Conservation (phyloP, 495 filamentous ascomycete species). For the Emericellopsis terricola region DNA sequence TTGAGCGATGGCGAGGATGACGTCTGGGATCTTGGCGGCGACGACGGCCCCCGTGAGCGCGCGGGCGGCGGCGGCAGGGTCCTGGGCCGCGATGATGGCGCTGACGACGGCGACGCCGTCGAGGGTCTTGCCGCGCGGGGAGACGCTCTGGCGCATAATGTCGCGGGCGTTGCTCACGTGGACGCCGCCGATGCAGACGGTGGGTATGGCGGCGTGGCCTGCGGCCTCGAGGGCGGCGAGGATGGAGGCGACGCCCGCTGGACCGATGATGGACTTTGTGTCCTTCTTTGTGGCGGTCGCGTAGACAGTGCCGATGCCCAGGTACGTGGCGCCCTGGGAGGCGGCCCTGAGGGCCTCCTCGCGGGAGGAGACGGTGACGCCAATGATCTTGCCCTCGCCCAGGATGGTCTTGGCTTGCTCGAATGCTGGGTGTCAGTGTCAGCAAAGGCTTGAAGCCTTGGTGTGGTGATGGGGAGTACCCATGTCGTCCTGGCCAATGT, state of each 20-base stretch:
- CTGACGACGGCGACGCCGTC: slow-evolving; percentile 82
- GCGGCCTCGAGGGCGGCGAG: slow-evolving; percentile 34
- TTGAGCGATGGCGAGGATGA: slow-evolving; percentile 39
- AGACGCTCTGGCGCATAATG: slow-evolving; percentile 46
- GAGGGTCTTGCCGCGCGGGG: slow-evolving; percentile 26
- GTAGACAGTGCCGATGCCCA: slow-evolving; percentile 78
- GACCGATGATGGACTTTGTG: slow-evolving; percentile 67
- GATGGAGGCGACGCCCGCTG: slow-evolving; percentile 56
- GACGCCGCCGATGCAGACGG: slow-evolving; percentile 81
- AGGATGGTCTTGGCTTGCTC: slow-evolving; percentile 49
- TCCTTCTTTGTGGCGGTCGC: slow-evolving; percentile 67
- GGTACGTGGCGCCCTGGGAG: slow-evolving; percentile 60
- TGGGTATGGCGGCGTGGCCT: slow-evolving; percentile 16
- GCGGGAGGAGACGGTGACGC: slow-evolving; percentile 51
- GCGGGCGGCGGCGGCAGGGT: slow-evolving; percentile 41
- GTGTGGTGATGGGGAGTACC: too few species aligned
- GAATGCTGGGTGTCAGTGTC: slow-evolving; percentile 4
- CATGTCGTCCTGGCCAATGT: slow-evolving; percentile 91
- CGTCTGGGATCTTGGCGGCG: slow-evolving; percentile 26
- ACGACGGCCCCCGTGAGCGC: slow-evolving; percentile 31
- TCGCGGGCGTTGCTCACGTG: slow-evolving; percentile 59
- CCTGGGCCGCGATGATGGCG: slow-evolving; percentile 58
- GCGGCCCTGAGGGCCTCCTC: slow-evolving; percentile 51
- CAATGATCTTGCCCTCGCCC: slow-evolving; percentile 45
- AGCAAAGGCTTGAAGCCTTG: too few species aligned